A percentile compares a stretch with the other conserved stretches of the same genome.
phyloP scores from a whole-genome alignment of 495 filamentous ascomycete genomes.

The Articulospora tetracladia region DNA sequence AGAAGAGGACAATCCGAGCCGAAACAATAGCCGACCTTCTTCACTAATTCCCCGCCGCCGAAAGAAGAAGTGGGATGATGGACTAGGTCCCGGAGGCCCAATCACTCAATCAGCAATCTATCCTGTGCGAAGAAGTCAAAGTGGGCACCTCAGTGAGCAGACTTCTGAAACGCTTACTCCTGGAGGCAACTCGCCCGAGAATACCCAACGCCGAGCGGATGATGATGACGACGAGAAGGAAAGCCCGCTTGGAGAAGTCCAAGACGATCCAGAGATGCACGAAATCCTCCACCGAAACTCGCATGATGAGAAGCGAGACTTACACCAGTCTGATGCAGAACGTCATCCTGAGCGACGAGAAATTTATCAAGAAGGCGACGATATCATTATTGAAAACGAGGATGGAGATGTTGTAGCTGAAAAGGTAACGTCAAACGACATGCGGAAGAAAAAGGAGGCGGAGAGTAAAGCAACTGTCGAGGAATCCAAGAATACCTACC shows the following conservation, averaged over 20 bases:
- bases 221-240: conserved; percentile 32
- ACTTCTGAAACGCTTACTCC: conserved; percentile 25
- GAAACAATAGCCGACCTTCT: conserved; percentile 50
- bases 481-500: conserved; percentile 15
- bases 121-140: conserved; percentile 55
- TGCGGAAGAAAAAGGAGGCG: conserved; percentile 42
- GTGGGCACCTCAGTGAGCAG: conserved; percentile 25
- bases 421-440: conserved; percentile 50
- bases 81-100: conserved; percentile 78
- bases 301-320: conserved; percentile 32
- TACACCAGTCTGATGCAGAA: conserved; percentile 23
- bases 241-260: conserved; percentile 19
- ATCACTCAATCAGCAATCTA: conserved; percentile 88
- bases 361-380: conserved; percentile 75
- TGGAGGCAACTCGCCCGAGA: conserved; percentile 26
- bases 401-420: conserved; percentile 80
- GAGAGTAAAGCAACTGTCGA: conserved; percentile 35
- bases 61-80: conserved; percentile 51
- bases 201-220: conserved; percentile 29
- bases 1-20: conserved; percentile 62
- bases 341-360: conserved; percentile 42
- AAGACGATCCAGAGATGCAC: conserved; percentile 25
- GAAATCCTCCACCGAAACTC: conserved; percentile 25
- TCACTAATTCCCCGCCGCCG: conserved; percentile 58
- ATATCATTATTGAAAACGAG: conserved; percentile 80